Percentiles rank a stretch among this genome's conserved stretches.
Evolutionary conservation across 306 rosid species (phyloP).

Genomic region (Pterocarpus santalinus): DNA sequence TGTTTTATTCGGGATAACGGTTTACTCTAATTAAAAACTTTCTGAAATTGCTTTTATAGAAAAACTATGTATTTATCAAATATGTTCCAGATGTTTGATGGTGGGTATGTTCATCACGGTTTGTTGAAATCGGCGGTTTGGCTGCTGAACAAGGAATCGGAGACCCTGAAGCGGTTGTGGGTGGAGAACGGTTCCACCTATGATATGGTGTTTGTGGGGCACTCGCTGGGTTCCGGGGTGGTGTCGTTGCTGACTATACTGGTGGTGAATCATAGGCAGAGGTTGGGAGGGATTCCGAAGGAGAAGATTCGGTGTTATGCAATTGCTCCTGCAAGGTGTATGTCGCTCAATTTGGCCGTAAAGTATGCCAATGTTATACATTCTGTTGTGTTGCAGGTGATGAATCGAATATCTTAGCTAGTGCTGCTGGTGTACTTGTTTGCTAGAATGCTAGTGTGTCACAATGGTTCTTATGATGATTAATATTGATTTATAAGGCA

Average conservation of each 20-base stretch:
- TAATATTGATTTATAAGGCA: too few species aligned
- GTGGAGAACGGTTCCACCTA: constrained; percentile 67
- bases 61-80: neutral
- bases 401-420: neutral
- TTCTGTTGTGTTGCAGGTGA: constrained; percentile 83
- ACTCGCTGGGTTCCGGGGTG: constrained; percentile 93
- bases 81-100: constrained; percentile 68
- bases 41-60: too few species aligned
- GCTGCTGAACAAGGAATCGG: constrained; percentile 79
- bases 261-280: constrained; percentile 70
- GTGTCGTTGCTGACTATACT: constrained; percentile 76
- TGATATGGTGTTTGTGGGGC: constrained; percentile 81
- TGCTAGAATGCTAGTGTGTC: neutral
- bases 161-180: constrained; percentile 76
- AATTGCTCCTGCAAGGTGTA: constrained; percentile 89
- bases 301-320: constrained; percentile 75
- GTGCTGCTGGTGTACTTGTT: neutral
- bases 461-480: neutral
- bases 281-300: constrained; percentile 76
- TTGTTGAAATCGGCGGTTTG: constrained; percentile 82
- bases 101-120: constrained; percentile 89
- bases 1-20: too few species aligned
- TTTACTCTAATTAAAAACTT: too few species aligned
- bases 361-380: constrained; percentile 90
- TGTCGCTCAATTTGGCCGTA: constrained; percentile 96